Evolutionary conservation across 495 filamentous ascomycete genomes (phyloP).

Genomic region (Aspergillus bridgeri): DNA sequence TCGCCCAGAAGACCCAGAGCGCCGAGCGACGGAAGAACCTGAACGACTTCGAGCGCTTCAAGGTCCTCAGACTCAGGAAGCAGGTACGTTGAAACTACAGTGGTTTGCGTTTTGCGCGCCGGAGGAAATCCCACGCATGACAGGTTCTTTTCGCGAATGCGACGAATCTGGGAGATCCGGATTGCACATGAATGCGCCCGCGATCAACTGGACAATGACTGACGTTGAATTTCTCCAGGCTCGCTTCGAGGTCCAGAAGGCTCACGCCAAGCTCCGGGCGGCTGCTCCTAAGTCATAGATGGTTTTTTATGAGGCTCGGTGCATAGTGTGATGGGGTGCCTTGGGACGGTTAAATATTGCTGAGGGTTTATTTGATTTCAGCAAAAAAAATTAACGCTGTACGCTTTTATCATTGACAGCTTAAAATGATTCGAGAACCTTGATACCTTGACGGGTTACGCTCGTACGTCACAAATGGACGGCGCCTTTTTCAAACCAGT

Average conservation of each 20-base stretch:
- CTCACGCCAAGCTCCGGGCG: slow-evolving; percentile 71
- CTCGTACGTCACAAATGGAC: slow-evolving; percentile 9
- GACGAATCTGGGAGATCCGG: not conserved
- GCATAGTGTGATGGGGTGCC: slow-evolving; percentile 47
- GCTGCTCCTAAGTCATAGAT: slow-evolving; percentile 53
- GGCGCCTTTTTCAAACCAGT: slow-evolving; percentile 7
- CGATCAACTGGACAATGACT: slow-evolving; percentile 8
- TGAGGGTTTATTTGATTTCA: slow-evolving; percentile 34
- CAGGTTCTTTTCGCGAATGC: slow-evolving; percentile 2
- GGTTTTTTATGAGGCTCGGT: slow-evolving; percentile 45
- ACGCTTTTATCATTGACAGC: slow-evolving; percentile 46
- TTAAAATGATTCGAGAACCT: slow-evolving; percentile 49
- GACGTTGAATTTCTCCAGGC: slow-evolving; percentile 43
- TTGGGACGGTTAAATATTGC: slow-evolving; percentile 48
- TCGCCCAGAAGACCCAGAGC: slow-evolving; percentile 84
- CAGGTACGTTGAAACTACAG: slow-evolving; percentile 57
- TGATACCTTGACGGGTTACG: slow-evolving; percentile 38
- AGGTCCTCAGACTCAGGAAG: slow-evolving; percentile 96
- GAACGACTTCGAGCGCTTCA: slow-evolving; percentile 99
- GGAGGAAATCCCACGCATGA: not conserved
- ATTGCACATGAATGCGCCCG: not conserved
- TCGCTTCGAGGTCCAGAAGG: slow-evolving; percentile 94
- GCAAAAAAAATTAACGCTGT: slow-evolving; percentile 45
- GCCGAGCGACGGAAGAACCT: slow-evolving; percentile 82
- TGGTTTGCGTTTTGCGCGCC: not conserved